Conservation (phyloP, 306 rosid genomes). For the Pyrus pyrifolia region DNA sequence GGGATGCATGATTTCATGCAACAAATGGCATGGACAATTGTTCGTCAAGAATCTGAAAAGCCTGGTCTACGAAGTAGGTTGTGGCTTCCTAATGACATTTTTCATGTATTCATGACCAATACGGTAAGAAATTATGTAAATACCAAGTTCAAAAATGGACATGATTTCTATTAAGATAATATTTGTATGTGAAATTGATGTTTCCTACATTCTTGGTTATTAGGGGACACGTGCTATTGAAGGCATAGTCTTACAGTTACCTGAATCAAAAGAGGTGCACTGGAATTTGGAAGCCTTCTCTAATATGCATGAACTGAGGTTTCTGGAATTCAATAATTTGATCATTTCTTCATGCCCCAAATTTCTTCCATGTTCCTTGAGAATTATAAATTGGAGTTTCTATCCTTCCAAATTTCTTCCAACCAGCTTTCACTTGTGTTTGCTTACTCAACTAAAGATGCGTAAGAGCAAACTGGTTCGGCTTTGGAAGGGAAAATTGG, state of each 20-base stretch:
- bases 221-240: background rate
- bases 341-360: background rate
- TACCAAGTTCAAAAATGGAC: background rate
- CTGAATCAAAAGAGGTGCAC: background rate
- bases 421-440: background rate
- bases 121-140: background rate
- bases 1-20: slow-evolving; percentile 8
- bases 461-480: background rate
- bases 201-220: background rate
- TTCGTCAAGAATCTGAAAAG: background rate
- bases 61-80: background rate
- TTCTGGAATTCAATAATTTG: background rate
- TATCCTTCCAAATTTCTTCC: slow-evolving; percentile 8
- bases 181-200: background rate
- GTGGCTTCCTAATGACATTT: background rate
- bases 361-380: slow-evolving; percentile 5
- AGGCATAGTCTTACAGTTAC: background rate
- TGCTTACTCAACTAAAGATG: slow-evolving; percentile 1
- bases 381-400: background rate
- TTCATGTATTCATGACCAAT: background rate
- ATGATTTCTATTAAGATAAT: background rate
- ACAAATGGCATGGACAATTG: slow-evolving; percentile 9
- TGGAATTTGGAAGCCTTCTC: slow-evolving; percentile 5
- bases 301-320: slow-evolving; percentile 8
- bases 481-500: slow-evolving; percentile 10